phyloP scores from a whole-genome alignment of 495 filamentous ascomycete genomes.

The Podospora didyma region DNA sequence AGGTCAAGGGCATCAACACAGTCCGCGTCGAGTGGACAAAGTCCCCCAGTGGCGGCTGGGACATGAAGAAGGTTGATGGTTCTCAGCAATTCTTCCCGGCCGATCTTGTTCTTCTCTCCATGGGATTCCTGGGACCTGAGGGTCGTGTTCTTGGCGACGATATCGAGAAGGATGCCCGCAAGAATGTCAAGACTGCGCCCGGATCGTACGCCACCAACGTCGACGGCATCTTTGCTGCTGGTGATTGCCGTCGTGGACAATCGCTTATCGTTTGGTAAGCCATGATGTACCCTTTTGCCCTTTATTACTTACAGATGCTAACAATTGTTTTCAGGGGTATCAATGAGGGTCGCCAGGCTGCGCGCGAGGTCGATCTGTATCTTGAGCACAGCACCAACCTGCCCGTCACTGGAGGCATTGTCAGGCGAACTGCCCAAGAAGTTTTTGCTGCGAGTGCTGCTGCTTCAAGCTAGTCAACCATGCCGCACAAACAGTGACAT shows the following conservation, averaged over 20 bases:
- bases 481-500: background rate
- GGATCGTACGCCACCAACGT: constrained; percentile 89
- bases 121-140: constrained; percentile 98
- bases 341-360: constrained; percentile 93
- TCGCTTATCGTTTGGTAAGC: constrained; percentile 95
- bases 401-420: constrained; percentile 91
- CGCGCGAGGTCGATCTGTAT: constrained; percentile 89
- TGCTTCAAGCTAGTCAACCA: background rate
- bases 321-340: constrained; percentile 69
- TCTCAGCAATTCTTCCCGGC: constrained; percentile 97
- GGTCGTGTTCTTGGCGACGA: constrained; percentile 79
- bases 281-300: background rate
- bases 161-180: constrained; percentile 87
- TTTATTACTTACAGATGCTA: constrained; percentile 16
- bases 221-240: constrained; percentile 88
- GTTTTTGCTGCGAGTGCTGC: constrained; percentile 39
- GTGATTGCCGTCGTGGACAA: constrained; percentile 94
- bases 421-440: constrained; percentile 75
- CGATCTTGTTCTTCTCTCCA: constrained; percentile 92
- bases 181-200: constrained; percentile 95
- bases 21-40: constrained; percentile 97
- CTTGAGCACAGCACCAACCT: constrained; percentile 78
- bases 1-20: constrained; percentile 96
- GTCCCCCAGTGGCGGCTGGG: constrained; percentile 86
- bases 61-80: constrained; percentile 97